Evolutionary conservation across 306 rosid species (phyloP).

Genomic region (Quercus cerris): DNA sequence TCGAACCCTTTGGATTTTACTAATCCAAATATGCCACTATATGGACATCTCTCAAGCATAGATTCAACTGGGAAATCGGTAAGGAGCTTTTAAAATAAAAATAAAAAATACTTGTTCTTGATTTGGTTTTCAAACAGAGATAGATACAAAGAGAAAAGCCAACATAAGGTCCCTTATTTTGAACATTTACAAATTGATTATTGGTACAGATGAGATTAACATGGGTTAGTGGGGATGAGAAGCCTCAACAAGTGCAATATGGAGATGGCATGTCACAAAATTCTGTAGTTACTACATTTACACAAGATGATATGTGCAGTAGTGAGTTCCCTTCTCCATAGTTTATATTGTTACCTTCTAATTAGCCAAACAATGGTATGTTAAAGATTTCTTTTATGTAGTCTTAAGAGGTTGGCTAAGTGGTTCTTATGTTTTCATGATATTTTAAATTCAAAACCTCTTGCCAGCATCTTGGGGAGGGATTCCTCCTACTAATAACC

Average conservation of each 20-base stretch:
- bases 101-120: background rate
- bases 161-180: background rate
- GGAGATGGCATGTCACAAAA: slow-evolving; percentile 42
- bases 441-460: fast-evolving
- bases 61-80: slow-evolving; percentile 78
- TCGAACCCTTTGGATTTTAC: slow-evolving; percentile 48
- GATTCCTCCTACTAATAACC: too few relatives aligned
- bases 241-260: slow-evolving; percentile 68
- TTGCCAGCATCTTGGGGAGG: too few relatives aligned
- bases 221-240: slow-evolving; percentile 81
- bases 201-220: slow-evolving; percentile 69
- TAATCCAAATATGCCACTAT: slow-evolving; percentile 66
- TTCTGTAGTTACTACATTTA: slow-evolving; percentile 62
- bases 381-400: slow-evolving; percentile 6
- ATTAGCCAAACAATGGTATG: background rate
- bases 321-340: slow-evolving; percentile 27
- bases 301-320: slow-evolving; percentile 72
- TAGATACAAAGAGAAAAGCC: background rate
- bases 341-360: too few relatives aligned
- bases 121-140: background rate
- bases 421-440: too few relatives aligned
- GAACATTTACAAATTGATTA: background rate
- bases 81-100: background rate
- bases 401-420: too few relatives aligned
- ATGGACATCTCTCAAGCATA: slow-evolving; percentile 62